Percentiles rank a stretch among this genome's conserved stretches.
Evolutionary conservation across 2,329 filamentous ascomycete genomes (phyloP).

Genomic region (Fusarium sp.): DNA sequence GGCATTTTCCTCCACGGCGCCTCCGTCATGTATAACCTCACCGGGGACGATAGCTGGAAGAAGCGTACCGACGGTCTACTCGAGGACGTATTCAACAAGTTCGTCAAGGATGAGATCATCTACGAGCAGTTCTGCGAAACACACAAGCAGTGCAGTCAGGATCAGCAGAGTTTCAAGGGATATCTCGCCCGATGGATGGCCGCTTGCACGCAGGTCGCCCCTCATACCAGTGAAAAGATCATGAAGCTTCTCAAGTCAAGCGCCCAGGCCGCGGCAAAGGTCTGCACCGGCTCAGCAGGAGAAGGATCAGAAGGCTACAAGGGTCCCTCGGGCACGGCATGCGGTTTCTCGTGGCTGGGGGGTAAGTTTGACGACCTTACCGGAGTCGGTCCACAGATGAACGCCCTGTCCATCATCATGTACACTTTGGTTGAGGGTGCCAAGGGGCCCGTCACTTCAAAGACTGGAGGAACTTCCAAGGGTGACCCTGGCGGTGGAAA

Average conservation of each 20-base stretch:
- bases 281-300: constrained; percentile 65
- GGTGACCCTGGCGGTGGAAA: constrained; percentile 65
- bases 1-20: constrained; percentile 75
- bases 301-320: constrained; percentile 55
- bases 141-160: constrained; percentile 73
- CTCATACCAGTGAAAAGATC: constrained; percentile 65
- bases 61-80: constrained; percentile 72
- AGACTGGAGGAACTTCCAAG: constrained; percentile 72
- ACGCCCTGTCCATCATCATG: constrained; percentile 74
- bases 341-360: constrained; percentile 76
- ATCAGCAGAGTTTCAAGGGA: constrained; percentile 83
- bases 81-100: constrained; percentile 64
- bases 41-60: constrained; percentile 69
- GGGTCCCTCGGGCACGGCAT: constrained; percentile 72
- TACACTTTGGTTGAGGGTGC: constrained; percentile 67
- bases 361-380: constrained; percentile 69
- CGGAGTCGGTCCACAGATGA: constrained; percentile 80
- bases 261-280: constrained; percentile 66
- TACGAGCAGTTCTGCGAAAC: constrained; percentile 78
- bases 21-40: constrained; percentile 74
- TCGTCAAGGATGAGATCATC: constrained; percentile 69
- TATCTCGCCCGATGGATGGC: constrained; percentile 79
- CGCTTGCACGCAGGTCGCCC: constrained; percentile 67
- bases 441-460: constrained; percentile 64
- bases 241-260: constrained; percentile 65